phyloP scores from a whole-genome alignment of 208 protist species.

The Leishmania guyanensis region DNA sequence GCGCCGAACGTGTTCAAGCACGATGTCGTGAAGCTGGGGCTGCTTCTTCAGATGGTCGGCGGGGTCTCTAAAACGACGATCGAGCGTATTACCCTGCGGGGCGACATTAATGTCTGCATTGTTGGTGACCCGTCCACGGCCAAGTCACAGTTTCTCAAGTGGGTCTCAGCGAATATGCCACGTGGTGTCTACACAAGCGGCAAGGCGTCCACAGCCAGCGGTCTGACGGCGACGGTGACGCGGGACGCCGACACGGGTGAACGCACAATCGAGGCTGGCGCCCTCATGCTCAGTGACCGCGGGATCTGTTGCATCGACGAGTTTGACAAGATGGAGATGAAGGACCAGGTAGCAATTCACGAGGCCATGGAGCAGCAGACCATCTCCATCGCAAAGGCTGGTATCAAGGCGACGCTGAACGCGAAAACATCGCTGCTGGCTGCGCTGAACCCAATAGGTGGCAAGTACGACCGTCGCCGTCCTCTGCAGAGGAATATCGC shows the following conservation, averaged over 20 bases:
- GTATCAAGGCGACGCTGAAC: conserved; percentile 99
- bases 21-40: conserved; percentile 98
- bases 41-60: conserved; percentile 98
- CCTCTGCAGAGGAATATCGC: conserved; percentile 94
- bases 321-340: conserved; percentile 99
- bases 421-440: conserved; percentile 98
- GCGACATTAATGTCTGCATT: conserved; percentile 99
- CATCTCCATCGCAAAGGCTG: conserved; percentile 99
- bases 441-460: conserved; percentile 98
- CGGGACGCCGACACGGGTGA: conserved; percentile 99
- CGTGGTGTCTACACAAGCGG: conserved; percentile 98
- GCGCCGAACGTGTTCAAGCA: conserved; percentile 97
- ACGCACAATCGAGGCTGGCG: conserved; percentile 99
- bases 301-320: conserved; percentile 99
- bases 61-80: conserved; percentile 98
- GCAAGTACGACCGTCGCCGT: conserved; percentile 95
- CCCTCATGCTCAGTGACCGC: conserved; percentile 99
- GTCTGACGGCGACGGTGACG: conserved; percentile 97
- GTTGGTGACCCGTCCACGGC: conserved; percentile 99
- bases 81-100: conserved; percentile 94
- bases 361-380: conserved; percentile 99
- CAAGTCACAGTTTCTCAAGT: conserved; percentile 99
- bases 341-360: conserved; percentile 99
- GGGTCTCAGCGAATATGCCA: conserved; percentile 93
- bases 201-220: conserved; percentile 97